Evolutionary conservation across 2,329 filamentous ascomycete genomes (phyloP), one percentile per base, ranked within the genome.

Genomic region (Venturiaceae sp.): DNA sequence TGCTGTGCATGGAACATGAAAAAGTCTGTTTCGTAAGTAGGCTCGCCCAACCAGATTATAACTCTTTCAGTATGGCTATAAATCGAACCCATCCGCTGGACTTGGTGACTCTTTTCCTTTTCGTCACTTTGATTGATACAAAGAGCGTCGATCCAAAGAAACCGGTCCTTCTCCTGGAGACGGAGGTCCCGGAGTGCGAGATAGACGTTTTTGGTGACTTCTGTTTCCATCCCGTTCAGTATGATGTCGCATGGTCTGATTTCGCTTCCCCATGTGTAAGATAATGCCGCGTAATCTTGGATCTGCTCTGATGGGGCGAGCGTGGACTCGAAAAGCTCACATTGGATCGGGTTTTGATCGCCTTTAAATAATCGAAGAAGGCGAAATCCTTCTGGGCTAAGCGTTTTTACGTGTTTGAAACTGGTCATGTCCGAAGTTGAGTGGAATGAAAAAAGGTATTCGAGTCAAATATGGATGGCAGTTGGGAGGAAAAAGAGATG

Each of bases 21-120:
- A 3, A 47, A 1, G 30, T 62, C 39, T 14, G 62, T 64, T 1
- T 62, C 33, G 5, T 30, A 30, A 7, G 63, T 63, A 21, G 63
- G 59, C 41, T 58, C 16, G 5, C 68, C 68, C 26, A 70, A 54
- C 67, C 67, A 70, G 21, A 68, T 47, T 23, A 68, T 53, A 2
- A 69, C 67, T 30, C 57, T 44, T 13, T 62, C 23, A 3, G 69
- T 67, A 26, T 61, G 28, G 13, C 32, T 39, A 54, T 68, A 62
- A 26, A 65, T 63, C 19, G 59, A 26, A 21, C 55, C 50, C 63
- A 67, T 66, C 33, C 61, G 41, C 26, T 30, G n/a, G 9, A 68
- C 63, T 54, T 68, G 64, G 41, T 60, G 47, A 19, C 32, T 60
- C 23, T 57, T 55, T 55, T 68, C 66, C 19, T 19, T 33, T 5